Base-by-base conservation (phyloP, 371 early-diverging fungal species). In the Gilbertella persicaria region DNA sequence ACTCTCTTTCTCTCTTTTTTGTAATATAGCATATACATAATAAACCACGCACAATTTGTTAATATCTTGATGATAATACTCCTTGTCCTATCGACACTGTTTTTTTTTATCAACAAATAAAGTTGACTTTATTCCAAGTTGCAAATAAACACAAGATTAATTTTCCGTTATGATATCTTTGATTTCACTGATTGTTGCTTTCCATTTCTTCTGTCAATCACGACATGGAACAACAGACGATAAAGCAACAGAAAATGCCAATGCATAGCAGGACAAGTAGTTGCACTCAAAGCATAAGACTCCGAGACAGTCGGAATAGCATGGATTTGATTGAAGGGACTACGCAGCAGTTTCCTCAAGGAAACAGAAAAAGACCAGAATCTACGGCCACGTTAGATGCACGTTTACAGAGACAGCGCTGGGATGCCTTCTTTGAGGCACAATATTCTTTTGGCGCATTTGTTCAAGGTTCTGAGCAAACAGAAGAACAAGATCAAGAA, bases 371-470 rank as follows among this genome's bases (percentile, higher is more conserved):
- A 33, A 33, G 24, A 12, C 16, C 49, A 16, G 19, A 48, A 21
- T 35, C 21, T n/a, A 24, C 7, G 24, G 30, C 24, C 17, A 36
- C 26, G 9, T 13, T 28, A 12, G 45, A 49, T 21, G 54, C 63
- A 5, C 62, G 43, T 21, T 14, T 48, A 4, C 63, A 63, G 24
- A 14, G 58, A n/a, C 54, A 53, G 16, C 43, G 63, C 2, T 63
- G 63, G 63, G 58, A 63, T 28, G 58, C 58, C 3, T 63, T 58
- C 45, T 63, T 58, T 39, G 58, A 58, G 12, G 58, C 63, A 20
- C 58, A 63, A n/a, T 63, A 63, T 17, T 53, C 63, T 5, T 63
- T 63, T 58, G 49, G 43, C 0, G 39, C 63, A 3, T 63, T 58
- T 23, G 36, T 58, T 10, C 58, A 63, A 28, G 49, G 45, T 4